Evolutionary conservation across 2,329 filamentous ascomycete genomes (phyloP).

Genomic region (Ambrosiella xylebori): DNA sequence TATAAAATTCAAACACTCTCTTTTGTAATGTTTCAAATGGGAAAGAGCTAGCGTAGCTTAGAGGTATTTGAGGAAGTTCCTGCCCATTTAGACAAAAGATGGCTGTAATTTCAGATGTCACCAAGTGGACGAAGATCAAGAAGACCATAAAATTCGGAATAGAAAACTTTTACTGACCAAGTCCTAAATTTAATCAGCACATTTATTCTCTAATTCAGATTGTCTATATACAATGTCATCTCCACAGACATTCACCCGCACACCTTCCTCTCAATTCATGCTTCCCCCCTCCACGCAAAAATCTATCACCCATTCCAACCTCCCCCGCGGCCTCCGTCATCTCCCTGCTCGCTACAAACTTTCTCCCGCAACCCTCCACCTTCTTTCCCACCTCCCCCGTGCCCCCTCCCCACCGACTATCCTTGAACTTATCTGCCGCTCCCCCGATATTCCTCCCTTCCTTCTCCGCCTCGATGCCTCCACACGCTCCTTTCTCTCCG

Average conservation of each 20-base stretch:
- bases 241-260: background rate
- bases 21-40: no score
- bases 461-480: constrained; percentile 18
- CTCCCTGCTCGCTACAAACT: constrained; percentile 7
- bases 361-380: constrained; percentile 4
- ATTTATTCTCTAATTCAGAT: no score
- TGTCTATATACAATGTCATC: background rate
- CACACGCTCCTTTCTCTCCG: constrained; percentile 22
- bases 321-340: background rate
- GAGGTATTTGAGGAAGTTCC: no score
- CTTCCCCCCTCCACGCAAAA: constrained; percentile 1
- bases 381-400: constrained; percentile 10
- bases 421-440: constrained; percentile 23
- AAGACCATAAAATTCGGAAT: no score
- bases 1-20: no score
- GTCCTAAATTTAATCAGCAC: no score
- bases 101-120: no score
- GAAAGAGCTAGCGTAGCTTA: no score
- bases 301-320: background rate
- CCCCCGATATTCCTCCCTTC: constrained; percentile 24
- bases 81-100: no score
- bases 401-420: constrained; percentile 17
- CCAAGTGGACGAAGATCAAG: no score
- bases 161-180: no score
- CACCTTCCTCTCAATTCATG: background rate